A percentile compares a stretch with the other conserved stretches of the same genome.
phyloP scores from a whole-genome alignment of 306 rosid genomes.

The Aeschynomene evenia region DNA sequence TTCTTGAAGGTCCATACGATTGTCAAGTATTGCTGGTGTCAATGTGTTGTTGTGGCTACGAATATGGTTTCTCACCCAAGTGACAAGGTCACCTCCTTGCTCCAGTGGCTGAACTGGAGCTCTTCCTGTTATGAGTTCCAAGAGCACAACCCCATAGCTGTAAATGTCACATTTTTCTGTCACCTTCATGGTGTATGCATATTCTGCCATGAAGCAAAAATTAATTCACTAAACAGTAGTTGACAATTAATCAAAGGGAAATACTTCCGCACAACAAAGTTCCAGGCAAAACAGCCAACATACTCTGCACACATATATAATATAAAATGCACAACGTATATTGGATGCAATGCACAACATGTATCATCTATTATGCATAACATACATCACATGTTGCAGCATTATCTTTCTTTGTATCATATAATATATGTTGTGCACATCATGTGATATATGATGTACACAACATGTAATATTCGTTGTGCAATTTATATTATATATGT shows the following conservation, averaged over 20 bases:
- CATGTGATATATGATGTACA: too few species aligned
- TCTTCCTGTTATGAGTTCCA: slow-evolving; percentile 86
- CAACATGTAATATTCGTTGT: too few species aligned
- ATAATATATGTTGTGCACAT: too few species aligned
- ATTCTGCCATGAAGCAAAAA: slow-evolving; percentile 56
- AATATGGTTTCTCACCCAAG: slow-evolving; percentile 61
- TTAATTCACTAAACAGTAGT: slow-evolving; percentile 1
- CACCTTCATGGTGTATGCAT: slow-evolving; percentile 97
- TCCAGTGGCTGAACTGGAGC: slow-evolving; percentile 91
- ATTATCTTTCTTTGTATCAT: too few species aligned
- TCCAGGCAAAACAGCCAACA: too few species aligned
- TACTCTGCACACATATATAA: too few species aligned
- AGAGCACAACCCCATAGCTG: slow-evolving; percentile 91
- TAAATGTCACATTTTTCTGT: slow-evolving; percentile 94
- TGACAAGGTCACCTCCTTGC: slow-evolving; percentile 89
- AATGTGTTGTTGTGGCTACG: slow-evolving; percentile 57
- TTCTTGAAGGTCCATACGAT: slow-evolving; percentile 63
- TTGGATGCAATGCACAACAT: too few species aligned
- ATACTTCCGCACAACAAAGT: too few species aligned
- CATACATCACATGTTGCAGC: too few species aligned
- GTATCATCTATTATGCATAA: too few species aligned
- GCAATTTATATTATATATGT: too few species aligned
- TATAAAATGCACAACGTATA: too few species aligned
- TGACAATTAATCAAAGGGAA: slow-evolving; percentile 2
- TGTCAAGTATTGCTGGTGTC: slow-evolving; percentile 66